phyloP scores from a whole-genome alignment of 1,284 basidiomycete species.

The Xerocomus nothofagi region DNA sequence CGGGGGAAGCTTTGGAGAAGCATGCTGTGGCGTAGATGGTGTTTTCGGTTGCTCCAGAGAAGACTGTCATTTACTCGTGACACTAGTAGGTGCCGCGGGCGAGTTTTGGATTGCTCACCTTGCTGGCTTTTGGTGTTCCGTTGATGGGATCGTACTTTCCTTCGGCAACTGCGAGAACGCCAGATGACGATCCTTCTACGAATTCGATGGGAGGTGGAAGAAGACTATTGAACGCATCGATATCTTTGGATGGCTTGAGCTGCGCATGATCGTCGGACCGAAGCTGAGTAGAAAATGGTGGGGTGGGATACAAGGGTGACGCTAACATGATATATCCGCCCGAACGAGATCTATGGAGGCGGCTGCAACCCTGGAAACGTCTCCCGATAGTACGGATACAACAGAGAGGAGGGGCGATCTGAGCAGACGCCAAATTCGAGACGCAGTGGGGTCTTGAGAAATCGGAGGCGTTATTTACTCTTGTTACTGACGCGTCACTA shows the following conservation, averaged over 20 bases:
- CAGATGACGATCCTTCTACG: constrained; percentile 76
- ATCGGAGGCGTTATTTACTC: constrained; percentile 26
- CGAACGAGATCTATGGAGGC: constrained; percentile 4
- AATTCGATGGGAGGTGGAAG: constrained; percentile 77
- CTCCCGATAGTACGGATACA: constrained; percentile 6
- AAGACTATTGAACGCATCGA: constrained; percentile 71
- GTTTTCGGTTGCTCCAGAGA: constrained; percentile 27
- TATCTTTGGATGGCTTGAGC: constrained; percentile 64
- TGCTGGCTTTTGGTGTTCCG: constrained; percentile 43
- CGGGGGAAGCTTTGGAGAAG: constrained; percentile 27
- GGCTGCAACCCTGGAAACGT: constrained; percentile 1
- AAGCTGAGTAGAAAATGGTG: constrained; percentile 50
- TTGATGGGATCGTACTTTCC: constrained; percentile 81
- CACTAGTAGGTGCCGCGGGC: not conserved
- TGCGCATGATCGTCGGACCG: constrained; percentile 50
- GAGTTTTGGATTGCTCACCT: constrained; percentile 30
- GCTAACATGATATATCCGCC: constrained; percentile 52
- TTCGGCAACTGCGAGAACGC: constrained; percentile 63
- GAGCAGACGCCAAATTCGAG: constrained; percentile 13
- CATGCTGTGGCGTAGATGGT: constrained; percentile 15
- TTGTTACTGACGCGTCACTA: constrained; percentile 29
- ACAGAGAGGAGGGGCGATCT: constrained; percentile 13
- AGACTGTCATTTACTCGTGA: constrained; percentile 9
- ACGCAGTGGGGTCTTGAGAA: constrained; percentile 10
- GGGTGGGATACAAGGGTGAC: constrained; percentile 52